Percentiles rank a stretch among this genome's conserved stretches.
These are phyloP conservation scores for Pythium periplocum DNA, from an alignment of 352 stramenopile species.

Conservation along the genomic window DNA sequence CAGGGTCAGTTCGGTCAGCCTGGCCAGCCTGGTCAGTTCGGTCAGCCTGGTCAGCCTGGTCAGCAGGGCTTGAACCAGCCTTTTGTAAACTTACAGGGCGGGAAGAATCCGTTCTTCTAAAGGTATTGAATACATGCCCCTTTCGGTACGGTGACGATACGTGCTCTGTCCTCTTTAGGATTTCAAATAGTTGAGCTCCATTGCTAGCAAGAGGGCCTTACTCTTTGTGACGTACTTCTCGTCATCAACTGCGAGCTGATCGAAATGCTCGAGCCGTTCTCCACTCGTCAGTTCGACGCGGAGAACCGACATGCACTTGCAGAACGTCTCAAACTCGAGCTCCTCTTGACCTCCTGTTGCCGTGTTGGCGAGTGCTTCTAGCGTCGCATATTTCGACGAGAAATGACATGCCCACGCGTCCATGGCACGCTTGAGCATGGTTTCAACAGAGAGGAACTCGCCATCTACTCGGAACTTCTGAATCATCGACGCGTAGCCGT, in stretches of 20 bases:
- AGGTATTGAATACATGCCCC: neutral
- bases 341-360: neutral
- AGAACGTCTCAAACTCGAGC: conserved; percentile 42
- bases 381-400: conserved; percentile 5
- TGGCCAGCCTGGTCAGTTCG: too few relatives aligned
- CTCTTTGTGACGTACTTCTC: conserved; percentile 22
- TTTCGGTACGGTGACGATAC: too few relatives aligned
- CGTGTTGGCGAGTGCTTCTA: neutral
- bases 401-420: conserved; percentile 36
- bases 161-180: too few relatives aligned
- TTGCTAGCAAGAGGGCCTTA: conserved; percentile 23
- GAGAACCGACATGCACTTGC: conserved; percentile 21
- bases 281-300: conserved; percentile 46
- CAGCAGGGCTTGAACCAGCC: conserved; percentile 41
- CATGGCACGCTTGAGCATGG: conserved; percentile 35
- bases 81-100: conserved; percentile 64
- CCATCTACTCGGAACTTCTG: conserved; percentile 13
- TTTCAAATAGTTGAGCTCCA: conserved; percentile 19
- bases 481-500: conserved; percentile 14
- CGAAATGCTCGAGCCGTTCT: conserved; percentile 53
- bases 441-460: conserved; percentile 32
- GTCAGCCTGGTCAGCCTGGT: too few relatives aligned
- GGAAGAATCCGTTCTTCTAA: conserved; percentile 48
- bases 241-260: conserved; percentile 34
- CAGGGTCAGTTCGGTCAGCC: too few relatives aligned